Conservation (phyloP, 306 rosid species). For the Quercus ilex region DNA sequence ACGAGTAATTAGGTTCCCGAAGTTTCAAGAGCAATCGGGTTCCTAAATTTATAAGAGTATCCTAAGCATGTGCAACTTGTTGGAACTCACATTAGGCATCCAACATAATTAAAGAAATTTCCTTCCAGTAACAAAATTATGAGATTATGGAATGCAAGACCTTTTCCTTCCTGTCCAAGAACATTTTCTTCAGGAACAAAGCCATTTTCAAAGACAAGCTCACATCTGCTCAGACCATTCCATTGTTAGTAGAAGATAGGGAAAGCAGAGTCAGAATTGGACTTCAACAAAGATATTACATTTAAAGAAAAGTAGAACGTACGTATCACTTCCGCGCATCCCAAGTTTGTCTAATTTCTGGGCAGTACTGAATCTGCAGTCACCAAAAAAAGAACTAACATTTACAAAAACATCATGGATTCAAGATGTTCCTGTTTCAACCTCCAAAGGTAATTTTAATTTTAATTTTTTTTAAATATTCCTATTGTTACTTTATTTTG, state of each 20-base stretch:
- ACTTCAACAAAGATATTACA: constrained; percentile 13
- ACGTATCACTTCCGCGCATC: constrained; percentile 99
- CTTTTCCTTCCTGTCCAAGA: constrained; percentile 95
- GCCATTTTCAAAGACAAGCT: constrained; percentile 97
- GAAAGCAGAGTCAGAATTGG: constrained; percentile 1
- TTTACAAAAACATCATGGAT: constrained; percentile 9
- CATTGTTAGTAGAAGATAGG: constrained; percentile 32
- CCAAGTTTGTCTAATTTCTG: constrained; percentile 97
- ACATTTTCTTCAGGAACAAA: constrained; percentile 92
- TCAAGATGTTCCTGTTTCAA: constrained; percentile 12
- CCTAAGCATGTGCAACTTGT: neutral
- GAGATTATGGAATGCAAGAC: constrained; percentile 37
- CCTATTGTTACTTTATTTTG: neutral
- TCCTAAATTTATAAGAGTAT: neutral
- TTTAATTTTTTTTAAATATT: too few species aligned
- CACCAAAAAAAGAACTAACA: constrained; percentile 7
- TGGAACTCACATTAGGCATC: neutral
- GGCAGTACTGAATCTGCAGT: constrained; percentile 87
- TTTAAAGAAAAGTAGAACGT: constrained; percentile 37
- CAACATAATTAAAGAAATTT: neutral
- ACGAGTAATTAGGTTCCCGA: neutral
- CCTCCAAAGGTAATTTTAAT: neutral
- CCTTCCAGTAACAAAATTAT: constrained; percentile 3
- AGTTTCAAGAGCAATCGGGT: neutral
- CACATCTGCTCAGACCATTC: constrained; percentile 68